phyloP scores from a whole-genome alignment of 2,329 filamentous ascomycete genomes.

The Colletotrichum spinosum region DNA sequence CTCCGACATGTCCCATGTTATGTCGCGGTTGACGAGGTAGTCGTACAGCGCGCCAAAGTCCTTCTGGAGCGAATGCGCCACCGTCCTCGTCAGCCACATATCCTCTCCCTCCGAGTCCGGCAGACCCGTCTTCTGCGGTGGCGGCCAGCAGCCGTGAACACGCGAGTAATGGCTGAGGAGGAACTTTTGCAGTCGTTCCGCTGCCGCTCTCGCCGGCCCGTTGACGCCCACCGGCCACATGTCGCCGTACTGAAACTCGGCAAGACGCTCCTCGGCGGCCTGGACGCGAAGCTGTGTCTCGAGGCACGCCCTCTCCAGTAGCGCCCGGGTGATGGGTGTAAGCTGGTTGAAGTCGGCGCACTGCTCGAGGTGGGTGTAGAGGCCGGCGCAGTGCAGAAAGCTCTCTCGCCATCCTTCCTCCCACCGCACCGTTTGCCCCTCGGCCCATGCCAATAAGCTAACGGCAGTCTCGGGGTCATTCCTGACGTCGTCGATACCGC shows the following conservation, averaged over 20 bases:
- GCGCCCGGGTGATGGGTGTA: slow-evolving; percentile 70
- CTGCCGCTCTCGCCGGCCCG: slow-evolving; percentile 63
- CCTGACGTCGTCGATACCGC: slow-evolving; percentile 73
- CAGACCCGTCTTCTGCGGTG: slow-evolving; percentile 24
- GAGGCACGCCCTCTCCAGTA: slow-evolving; percentile 71
- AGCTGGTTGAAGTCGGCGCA: slow-evolving; percentile 68
- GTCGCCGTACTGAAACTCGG: slow-evolving; percentile 69
- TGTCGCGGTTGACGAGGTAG: slow-evolving; percentile 75
- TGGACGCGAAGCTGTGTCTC: slow-evolving; percentile 72
- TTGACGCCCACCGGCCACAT: slow-evolving; percentile 64
- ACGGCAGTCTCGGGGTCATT: slow-evolving; percentile 70
- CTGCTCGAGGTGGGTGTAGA: slow-evolving; percentile 66
- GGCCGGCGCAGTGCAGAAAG: slow-evolving; percentile 75
- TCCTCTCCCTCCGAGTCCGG: slow-evolving; percentile 52
- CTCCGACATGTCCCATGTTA: slow-evolving; percentile 73
- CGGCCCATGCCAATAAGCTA: slow-evolving; percentile 73
- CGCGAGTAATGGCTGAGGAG: slow-evolving; percentile 67
- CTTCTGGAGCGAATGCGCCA: slow-evolving; percentile 68
- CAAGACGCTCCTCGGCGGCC: slow-evolving; percentile 71
- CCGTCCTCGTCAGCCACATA: slow-evolving; percentile 70
- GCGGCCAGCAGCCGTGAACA: slow-evolving; percentile 71
- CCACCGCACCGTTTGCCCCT: slow-evolving; percentile 71
- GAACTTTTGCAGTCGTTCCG: slow-evolving; percentile 71
- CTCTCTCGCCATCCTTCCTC: slow-evolving; percentile 75
- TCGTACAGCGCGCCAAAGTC: slow-evolving; percentile 79